Evolutionary conservation across 2,329 filamentous ascomycete genomes (phyloP), one percentile per base, ranked within the genome.

Genomic region (Sclerotinia subarctica): DNA sequence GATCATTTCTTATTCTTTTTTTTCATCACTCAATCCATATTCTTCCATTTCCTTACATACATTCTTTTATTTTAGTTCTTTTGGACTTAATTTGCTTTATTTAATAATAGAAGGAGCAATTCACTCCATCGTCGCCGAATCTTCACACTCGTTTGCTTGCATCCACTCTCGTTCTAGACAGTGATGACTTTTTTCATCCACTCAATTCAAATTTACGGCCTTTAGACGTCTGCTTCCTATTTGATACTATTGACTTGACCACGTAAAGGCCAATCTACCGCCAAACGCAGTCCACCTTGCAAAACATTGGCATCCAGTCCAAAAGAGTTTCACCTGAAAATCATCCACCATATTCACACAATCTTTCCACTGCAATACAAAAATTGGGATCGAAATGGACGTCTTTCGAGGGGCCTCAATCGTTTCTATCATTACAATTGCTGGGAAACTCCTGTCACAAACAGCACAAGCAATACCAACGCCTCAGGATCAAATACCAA

Each of bases 101-200:
- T 42, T 44, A 11, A 24, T 38, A 24, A 11, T 42, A 53, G 65
- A 44, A 35, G 15, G 13, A 26, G 47, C 32, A 21, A 15, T 52
- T 60, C 24, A 47, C 21, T 49, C 46, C 19, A 38, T 38, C 46
- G 46, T 51, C 64, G 17, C 46, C 54, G 7, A 32, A 38, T 47
- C 7, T 8, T 52, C 47, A 24, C 64, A 19, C 52, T 62, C 64
- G n/a, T 58, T 65, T 29, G 58, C 46, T 65, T n/a, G 15, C 26
- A 54, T 26, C 19, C 13, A 32, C n/a, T 42, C 21, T 17, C 24
- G 5, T 17, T 38, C 6, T 24, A 13, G 13, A 17, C 2, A 17
- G 13, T 26, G 44, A 5, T 42, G 13, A 49, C 11, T 15, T 62
- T 49, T 49, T 29, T 38, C 10, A 35, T 35, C 44, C 29, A 32